Evolutionary conservation across 2,329 filamentous ascomycete species (phyloP).

Genomic region (Monascus ruber): DNA sequence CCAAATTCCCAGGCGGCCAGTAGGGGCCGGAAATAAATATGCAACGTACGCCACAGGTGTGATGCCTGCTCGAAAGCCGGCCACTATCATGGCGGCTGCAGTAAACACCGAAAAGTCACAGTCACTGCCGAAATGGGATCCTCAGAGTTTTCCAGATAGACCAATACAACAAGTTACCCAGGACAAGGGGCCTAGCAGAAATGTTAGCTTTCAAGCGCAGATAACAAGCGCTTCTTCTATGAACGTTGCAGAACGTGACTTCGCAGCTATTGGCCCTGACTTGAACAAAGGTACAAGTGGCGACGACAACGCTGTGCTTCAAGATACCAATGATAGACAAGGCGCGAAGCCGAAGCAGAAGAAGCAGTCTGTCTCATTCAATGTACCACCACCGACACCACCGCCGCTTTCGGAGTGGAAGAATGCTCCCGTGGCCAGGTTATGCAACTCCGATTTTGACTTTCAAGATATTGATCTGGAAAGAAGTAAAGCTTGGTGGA

Average conservation of each 20-base stretch:
- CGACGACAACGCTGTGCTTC: conserved; percentile 6
- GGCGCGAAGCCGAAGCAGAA: conserved; percentile 21
- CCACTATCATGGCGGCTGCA: too few species aligned
- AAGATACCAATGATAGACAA: conserved; percentile 8
- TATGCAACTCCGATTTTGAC: conserved; percentile 50
- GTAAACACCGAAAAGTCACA: too few species aligned
- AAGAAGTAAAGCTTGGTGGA: conserved; percentile 64
- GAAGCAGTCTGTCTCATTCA: conserved; percentile 34
- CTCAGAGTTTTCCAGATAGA: background rate
- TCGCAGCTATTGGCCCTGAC: conserved; percentile 1
- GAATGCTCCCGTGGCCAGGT: conserved; percentile 51
- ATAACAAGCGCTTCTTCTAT: background rate
- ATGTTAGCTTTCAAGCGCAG: background rate
- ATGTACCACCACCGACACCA: conserved; percentile 35
- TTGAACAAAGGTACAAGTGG: conserved; percentile 6
- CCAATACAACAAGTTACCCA: conserved; percentile 1
- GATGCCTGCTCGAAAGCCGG: too few species aligned
- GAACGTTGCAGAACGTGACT: background rate
- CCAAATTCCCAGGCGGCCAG: background rate
- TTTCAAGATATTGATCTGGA: conserved; percentile 40
- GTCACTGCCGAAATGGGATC: too few species aligned
- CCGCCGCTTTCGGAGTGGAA: conserved; percentile 53
- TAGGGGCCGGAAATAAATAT: background rate
- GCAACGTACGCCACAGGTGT: too few species aligned
- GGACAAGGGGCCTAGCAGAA: background rate